These are phyloP conservation scores for Pezicula radicicola DNA, from an alignment of 2,329 filamentous ascomycete genomes.

Conservation along the genomic window DNA sequence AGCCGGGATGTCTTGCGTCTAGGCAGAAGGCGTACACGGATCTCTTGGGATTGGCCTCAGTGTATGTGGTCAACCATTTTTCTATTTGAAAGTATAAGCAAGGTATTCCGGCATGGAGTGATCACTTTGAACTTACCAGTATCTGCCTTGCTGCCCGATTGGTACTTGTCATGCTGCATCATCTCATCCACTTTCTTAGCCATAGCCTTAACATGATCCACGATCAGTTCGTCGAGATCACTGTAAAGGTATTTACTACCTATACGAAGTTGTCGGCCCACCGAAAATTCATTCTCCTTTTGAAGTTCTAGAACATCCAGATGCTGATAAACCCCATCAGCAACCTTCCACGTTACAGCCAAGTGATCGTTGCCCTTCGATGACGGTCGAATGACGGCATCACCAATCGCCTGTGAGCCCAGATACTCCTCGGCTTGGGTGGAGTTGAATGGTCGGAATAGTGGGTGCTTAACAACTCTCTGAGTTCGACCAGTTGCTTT, in stretches of 20 bases:
- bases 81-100: slow-evolving; percentile 49
- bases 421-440: slow-evolving; percentile 92
- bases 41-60: slow-evolving; percentile 90
- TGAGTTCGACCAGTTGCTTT: slow-evolving; percentile 81
- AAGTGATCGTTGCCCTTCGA: slow-evolving; percentile 95
- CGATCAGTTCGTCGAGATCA: slow-evolving; percentile 95
- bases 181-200: slow-evolving; percentile 96
- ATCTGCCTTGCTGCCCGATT: slow-evolving; percentile 73
- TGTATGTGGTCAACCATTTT: slow-evolving; percentile 94
- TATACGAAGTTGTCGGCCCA: slow-evolving; percentile 82
- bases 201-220: slow-evolving; percentile 97
- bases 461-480: slow-evolving; percentile 94
- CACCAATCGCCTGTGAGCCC: slow-evolving; percentile 78
- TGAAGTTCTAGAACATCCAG: slow-evolving; percentile 95
- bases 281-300: slow-evolving; percentile 95
- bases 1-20: slow-evolving; percentile 85
- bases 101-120: slow-evolving; percentile 7
- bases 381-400: slow-evolving; percentile 92
- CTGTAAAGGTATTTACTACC: slow-evolving; percentile 88
- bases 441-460: slow-evolving; percentile 92
- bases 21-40: slow-evolving; percentile 96
- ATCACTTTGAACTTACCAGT: slow-evolving; percentile 64
- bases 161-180: slow-evolving; percentile 92
- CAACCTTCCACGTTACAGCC: slow-evolving; percentile 96
- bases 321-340: slow-evolving; percentile 94